Evolutionary conservation across 805 yeast species (phyloP).

Genomic region (Saturnispora halmiae): DNA sequence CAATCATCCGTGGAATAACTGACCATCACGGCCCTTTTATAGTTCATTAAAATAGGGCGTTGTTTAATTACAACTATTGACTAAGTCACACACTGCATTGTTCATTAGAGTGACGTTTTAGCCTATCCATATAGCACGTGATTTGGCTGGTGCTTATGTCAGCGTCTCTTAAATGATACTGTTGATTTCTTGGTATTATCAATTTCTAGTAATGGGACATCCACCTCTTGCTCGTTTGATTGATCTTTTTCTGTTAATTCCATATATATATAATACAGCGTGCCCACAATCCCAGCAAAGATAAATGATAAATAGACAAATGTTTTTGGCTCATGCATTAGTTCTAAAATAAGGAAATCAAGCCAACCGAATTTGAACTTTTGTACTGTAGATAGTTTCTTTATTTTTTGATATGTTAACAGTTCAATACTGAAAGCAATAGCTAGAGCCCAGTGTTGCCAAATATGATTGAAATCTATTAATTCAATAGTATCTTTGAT

Average conservation of each 20-base stretch:
- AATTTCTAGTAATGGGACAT: constrained; percentile 7
- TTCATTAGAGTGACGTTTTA: background rate
- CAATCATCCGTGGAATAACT: too few relatives aligned
- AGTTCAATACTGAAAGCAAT: constrained; percentile 69
- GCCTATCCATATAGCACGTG: constrained; percentile 3
- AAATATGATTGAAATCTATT: constrained; percentile 68
- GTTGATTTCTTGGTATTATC: too few relatives aligned
- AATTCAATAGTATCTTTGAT: constrained; percentile 73
- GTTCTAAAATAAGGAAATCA: constrained; percentile 15
- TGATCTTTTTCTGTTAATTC: background rate
- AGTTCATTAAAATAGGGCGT: background rate
- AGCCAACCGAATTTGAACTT: constrained; percentile 11
- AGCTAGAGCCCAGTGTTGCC: constrained; percentile 71
- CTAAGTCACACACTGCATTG: too few relatives aligned
- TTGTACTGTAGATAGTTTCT: background rate
- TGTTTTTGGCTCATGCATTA: constrained; percentile 13
- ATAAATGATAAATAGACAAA: constrained; percentile 9
- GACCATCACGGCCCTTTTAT: background rate
- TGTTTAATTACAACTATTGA: background rate
- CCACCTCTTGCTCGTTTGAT: background rate
- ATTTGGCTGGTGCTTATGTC: background rate
- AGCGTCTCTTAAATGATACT: background rate
- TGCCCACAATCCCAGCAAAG: constrained; percentile 7
- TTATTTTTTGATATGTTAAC: constrained; percentile 28
- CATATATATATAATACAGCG: constrained; percentile 6